phyloP scores from a whole-genome alignment of 1,284 basidiomycete species.

The Butyriboletus appendiculatus region DNA sequence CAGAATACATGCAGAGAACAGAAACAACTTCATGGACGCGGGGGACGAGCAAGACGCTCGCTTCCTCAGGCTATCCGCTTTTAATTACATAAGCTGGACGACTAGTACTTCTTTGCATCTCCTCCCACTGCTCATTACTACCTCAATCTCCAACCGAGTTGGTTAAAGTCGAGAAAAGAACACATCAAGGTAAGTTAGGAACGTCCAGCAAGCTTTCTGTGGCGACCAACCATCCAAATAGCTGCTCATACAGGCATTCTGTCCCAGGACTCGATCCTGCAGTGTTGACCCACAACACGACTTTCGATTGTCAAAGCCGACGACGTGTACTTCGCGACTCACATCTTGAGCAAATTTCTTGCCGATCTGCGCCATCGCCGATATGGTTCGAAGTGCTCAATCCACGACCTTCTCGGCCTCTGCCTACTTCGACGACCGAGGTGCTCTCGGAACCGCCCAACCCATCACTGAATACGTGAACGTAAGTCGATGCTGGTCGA shows the following conservation, averaged over 20 bases:
- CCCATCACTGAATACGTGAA: constrained; percentile 75
- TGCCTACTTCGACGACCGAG: constrained; percentile 73
- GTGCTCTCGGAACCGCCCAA: constrained; percentile 62
- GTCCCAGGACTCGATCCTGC: neutral
- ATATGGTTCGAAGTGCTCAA: constrained; percentile 46
- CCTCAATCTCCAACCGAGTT: neutral
- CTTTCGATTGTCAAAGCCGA: neutral
- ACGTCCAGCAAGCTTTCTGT: too few species aligned
- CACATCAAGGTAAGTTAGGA: neutral
- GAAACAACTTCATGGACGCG: constrained; percentile 8
- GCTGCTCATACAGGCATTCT: neutral
- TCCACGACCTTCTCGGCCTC: constrained; percentile 67
- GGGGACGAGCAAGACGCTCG: neutral
- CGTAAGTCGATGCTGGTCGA: constrained; percentile 43
- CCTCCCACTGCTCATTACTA: neutral
- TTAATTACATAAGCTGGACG: constrained; percentile 21
- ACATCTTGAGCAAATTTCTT: neutral
- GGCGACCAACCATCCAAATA: too few species aligned
- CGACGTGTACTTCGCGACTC: neutral
- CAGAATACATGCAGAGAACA: constrained; percentile 15
- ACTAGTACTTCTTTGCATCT: too few species aligned
- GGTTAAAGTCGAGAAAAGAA: neutral
- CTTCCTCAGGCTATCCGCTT: too few species aligned
- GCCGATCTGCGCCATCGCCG: neutral
- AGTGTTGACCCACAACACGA: neutral